Evolutionary conservation across 176 grass and related monocot genomes (phyloP).

Genomic region (Oryza nivara): DNA sequence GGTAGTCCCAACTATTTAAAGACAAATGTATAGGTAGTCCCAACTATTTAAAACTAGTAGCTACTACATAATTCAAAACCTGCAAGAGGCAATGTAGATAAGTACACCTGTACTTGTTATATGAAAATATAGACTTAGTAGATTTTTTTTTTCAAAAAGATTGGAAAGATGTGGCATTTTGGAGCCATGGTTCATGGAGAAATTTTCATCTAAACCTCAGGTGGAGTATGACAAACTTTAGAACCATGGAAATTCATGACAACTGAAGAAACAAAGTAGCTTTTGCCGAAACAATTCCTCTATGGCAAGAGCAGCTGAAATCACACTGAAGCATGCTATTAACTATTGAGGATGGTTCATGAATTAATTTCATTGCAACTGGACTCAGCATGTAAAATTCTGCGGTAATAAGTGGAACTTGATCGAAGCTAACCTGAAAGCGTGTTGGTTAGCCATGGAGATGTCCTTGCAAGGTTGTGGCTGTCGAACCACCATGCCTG

Average conservation of each 20-base stretch:
- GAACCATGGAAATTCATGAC: not conserved
- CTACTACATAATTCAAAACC: not conserved
- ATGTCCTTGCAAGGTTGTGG: conserved; percentile 53
- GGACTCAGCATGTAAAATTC: not conserved
- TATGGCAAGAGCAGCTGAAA: not conserved
- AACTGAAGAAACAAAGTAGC: not conserved
- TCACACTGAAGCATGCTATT: not conserved
- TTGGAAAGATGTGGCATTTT: not conserved
- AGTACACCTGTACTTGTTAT: not conserved
- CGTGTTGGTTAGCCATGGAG: conserved; percentile 60
- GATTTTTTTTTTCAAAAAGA: not conserved
- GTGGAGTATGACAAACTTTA: not conserved
- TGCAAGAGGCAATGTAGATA: not conserved
- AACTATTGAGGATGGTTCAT: not conserved
- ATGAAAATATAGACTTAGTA: not conserved
- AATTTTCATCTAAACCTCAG: not conserved
- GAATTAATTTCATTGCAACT: not conserved
- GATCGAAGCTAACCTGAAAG: conserved; percentile 51
- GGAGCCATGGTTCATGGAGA: not conserved
- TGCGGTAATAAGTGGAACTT: not conserved
- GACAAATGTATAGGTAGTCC: too few relatives aligned
- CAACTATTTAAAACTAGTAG: too few relatives aligned
- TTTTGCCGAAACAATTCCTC: not conserved
- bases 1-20: too few relatives aligned
- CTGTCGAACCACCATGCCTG: conserved; percentile 87